A percentile compares a stretch with the other conserved stretches of the same genome.
phyloP scores from a whole-genome alignment of 495 filamentous ascomycete species.

The Tirmania nivea region DNA sequence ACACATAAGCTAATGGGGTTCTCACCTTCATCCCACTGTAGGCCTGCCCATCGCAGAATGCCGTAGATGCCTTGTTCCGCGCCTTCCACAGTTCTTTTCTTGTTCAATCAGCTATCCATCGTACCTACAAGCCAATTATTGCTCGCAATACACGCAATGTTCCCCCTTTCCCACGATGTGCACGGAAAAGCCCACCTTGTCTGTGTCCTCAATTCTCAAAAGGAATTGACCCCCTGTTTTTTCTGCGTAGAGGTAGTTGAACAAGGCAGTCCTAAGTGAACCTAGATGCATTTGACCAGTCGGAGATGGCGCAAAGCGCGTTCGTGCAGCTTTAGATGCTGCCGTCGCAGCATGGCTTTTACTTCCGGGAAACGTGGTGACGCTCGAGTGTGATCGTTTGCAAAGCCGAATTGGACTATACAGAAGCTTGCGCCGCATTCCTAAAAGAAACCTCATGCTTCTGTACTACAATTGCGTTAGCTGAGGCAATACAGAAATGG shows the following conservation, averaged over 20 bases:
- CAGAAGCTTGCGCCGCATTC: constrained; percentile 10
- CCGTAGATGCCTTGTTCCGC: constrained; percentile 55
- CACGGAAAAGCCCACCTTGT: constrained; percentile 39
- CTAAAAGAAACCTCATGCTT: no score
- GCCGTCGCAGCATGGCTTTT: background rate
- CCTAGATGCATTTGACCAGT: constrained; percentile 88
- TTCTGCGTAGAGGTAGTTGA: constrained; percentile 75
- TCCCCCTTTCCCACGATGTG: background rate
- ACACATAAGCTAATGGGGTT: background rate
- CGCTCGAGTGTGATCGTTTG: constrained; percentile 1
- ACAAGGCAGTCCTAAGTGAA: constrained; percentile 73
- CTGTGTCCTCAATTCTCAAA: constrained; percentile 83
- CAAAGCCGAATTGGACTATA: constrained; percentile 4
- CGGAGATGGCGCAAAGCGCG: constrained; percentile 87
- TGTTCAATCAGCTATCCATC: constrained; percentile 2
- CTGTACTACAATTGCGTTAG: no score
- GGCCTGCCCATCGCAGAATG: constrained; percentile 70
- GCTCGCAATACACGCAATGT: background rate
- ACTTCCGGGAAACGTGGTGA: background rate
- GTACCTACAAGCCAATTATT: constrained; percentile 7
- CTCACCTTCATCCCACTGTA: constrained; percentile 83
- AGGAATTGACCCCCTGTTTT: constrained; percentile 83
- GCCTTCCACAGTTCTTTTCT: constrained; percentile 58
- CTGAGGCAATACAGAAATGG: no score
- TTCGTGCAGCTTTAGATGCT: constrained; percentile 40